Evolutionary conservation across 371 early-diverging fungal species (phyloP).

Genomic region (Mortierella sp.): DNA sequence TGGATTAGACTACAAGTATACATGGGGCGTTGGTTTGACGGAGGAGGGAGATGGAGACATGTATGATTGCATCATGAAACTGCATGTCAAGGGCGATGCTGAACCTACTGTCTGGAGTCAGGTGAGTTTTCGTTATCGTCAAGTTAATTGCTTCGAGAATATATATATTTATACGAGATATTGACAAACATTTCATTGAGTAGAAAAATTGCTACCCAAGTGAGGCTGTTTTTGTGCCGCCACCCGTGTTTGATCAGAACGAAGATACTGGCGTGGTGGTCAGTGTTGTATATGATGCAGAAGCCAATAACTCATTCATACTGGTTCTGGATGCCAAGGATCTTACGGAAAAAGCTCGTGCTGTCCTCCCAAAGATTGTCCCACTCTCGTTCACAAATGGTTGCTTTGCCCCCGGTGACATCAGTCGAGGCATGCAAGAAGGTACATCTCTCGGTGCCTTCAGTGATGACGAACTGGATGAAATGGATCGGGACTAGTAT

Average conservation of each 20-base stretch:
- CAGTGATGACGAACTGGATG: constrained; percentile 23
- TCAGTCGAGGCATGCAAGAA: constrained; percentile 43
- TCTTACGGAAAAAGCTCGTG: constrained; percentile 73
- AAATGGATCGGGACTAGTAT: not conserved
- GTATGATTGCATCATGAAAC: constrained; percentile 80
- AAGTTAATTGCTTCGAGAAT: not conserved
- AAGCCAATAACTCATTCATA: constrained; percentile 73
- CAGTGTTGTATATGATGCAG: constrained; percentile 79
- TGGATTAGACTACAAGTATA: constrained; percentile 67
- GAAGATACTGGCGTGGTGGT: constrained; percentile 85
- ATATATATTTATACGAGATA: not conserved
- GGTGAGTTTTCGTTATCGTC: constrained; percentile 18
- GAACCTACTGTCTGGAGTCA: constrained; percentile 45
- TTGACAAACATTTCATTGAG: not conserved
- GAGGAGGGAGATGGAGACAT: constrained; percentile 63
- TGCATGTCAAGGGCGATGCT: constrained; percentile 56
- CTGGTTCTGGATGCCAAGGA: constrained; percentile 78
- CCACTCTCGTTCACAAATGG: constrained; percentile 78
- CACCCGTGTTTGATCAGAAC: constrained; percentile 58
- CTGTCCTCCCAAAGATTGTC: constrained; percentile 69
- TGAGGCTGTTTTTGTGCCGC: constrained; percentile 80
- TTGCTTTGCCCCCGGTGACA: constrained; percentile 54
- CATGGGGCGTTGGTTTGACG: constrained; percentile 77
- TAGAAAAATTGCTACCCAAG: constrained; percentile 78
- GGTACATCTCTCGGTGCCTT: not conserved